Evolutionary conservation across 495 filamentous ascomycete species (phyloP).

Genomic region (Tuber indicum): DNA sequence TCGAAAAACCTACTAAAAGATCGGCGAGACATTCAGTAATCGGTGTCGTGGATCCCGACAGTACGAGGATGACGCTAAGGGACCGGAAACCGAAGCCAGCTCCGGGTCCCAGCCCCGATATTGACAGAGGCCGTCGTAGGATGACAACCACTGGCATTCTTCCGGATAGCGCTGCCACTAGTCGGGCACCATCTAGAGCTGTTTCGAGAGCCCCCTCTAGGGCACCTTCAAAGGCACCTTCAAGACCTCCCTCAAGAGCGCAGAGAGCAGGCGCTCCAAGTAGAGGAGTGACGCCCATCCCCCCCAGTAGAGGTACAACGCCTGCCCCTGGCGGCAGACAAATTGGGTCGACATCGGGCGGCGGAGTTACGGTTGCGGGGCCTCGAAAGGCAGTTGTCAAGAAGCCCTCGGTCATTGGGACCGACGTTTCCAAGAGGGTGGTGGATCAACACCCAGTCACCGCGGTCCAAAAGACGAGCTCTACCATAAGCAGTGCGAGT

Average conservation of each 20-base stretch:
- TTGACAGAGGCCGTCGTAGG: constrained; percentile 22
- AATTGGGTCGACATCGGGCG: constrained; percentile 11
- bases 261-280: constrained; percentile 10
- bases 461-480: background rate
- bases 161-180: constrained; percentile 14
- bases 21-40: constrained; percentile 50
- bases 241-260: background rate
- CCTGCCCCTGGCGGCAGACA: constrained; percentile 17
- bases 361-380: constrained; percentile 23
- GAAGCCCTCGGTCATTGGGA: constrained; percentile 25
- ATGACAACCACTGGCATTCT: constrained; percentile 23
- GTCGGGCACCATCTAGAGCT: constrained; percentile 28
- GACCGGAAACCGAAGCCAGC: constrained; percentile 58
- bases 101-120: constrained; percentile 15
- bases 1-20: constrained; percentile 58
- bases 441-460: constrained; percentile 7
- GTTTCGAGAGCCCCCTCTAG: background rate
- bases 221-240: constrained; percentile 2
- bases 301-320: constrained; percentile 20
- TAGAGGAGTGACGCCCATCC: constrained; percentile 20
- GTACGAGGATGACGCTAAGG: constrained; percentile 63
- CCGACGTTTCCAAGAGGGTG: background rate
- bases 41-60: constrained; percentile 44
- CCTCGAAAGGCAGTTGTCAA: constrained; percentile 19
- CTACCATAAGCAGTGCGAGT: constrained; percentile 15